Evolutionary conservation across 2,329 filamentous ascomycete species (phyloP).

Genomic region (Neobulgaria alba): DNA sequence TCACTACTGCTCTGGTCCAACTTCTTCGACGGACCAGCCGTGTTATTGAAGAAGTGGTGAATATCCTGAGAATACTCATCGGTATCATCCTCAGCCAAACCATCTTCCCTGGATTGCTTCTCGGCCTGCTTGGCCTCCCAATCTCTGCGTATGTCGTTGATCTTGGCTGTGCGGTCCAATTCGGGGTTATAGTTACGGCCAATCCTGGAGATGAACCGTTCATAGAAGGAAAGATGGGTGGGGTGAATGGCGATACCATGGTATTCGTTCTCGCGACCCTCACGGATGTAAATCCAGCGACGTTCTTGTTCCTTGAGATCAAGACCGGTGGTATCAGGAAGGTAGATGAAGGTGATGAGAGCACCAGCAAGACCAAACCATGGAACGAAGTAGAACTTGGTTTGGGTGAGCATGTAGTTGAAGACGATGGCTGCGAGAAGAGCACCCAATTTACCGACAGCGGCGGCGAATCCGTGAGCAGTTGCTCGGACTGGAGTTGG

Average conservation of each 20-base stretch:
- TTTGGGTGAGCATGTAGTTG: constrained; percentile 83
- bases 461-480: constrained; percentile 91
- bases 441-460: constrained; percentile 80
- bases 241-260: constrained; percentile 90
- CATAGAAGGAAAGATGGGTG: constrained; percentile 80
- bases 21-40: background rate
- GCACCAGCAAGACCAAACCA: constrained; percentile 92
- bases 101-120: constrained; percentile 20
- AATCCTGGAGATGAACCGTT: constrained; percentile 63
- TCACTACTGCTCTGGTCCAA: background rate
- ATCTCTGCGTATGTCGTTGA: constrained; percentile 67
- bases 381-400: constrained; percentile 84
- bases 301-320: constrained; percentile 97
- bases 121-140: constrained; percentile 49
- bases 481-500: constrained; percentile 88
- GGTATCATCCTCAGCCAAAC: constrained; percentile 10
- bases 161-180: constrained; percentile 73
- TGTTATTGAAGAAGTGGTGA: constrained; percentile 17
- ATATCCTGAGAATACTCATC: constrained; percentile 21
- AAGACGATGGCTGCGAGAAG: constrained; percentile 81
- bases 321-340: constrained; percentile 94
- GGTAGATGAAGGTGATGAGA: constrained; percentile 72
- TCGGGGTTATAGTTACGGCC: constrained; percentile 79
- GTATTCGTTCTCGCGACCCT: constrained; percentile 71
- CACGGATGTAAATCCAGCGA: constrained; percentile 79